Base-by-base conservation (phyloP, 2,329 filamentous ascomycete genomes). In the Alternaria postmessia region DNA sequence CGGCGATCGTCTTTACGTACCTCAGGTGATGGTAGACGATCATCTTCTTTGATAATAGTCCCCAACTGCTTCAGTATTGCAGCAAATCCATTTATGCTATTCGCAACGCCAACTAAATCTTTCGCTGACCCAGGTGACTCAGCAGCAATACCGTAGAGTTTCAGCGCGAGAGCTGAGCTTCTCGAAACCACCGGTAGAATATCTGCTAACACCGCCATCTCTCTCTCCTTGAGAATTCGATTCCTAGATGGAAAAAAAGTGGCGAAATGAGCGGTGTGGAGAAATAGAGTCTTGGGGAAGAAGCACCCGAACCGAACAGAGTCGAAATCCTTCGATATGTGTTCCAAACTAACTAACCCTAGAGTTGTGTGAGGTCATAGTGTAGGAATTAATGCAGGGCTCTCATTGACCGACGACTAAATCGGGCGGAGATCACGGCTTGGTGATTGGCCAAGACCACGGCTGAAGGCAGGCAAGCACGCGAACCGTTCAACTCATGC, bases 31-130 rank as follows among this genome's bases (percentile, higher is more conserved):
- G 76, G 76, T 14, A 79, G 54, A 11, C 67, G 71, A 61, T 77
- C 75, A 59, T 80, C 73, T 57, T 79, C 76, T 32, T 73, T 77
- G 42, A 79, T 73, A 41, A 75, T 68, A 0, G 75, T 75, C 46
- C 76, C 77, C 20, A 79, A 65, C 53, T 80, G 77, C 62, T 80
- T 79, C 58, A 80, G 52, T 32, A 73, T 75, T 7, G 74, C 67
- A 43, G 73, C 73, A 46, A 80, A 74, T 39, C 70, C 69, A 61
- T 73, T 78, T 55, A 79, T 71, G n/a, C 67, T 64, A 53, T 66
- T 75, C 12, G 78, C 75, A n/a, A 76, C 62, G 28, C 58, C 65
- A 51, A 71, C 63, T 32, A 75, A 57, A 49, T 76, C 71, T 47
- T 62, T 70, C 32, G 73, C 68, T 24, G 69, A 67, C 54, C 62